Percentiles rank a stretch among this genome's conserved stretches.
Conservation (phyloP, 495 filamentous ascomycete species). For the Staphylotrichum longicolle region DNA sequence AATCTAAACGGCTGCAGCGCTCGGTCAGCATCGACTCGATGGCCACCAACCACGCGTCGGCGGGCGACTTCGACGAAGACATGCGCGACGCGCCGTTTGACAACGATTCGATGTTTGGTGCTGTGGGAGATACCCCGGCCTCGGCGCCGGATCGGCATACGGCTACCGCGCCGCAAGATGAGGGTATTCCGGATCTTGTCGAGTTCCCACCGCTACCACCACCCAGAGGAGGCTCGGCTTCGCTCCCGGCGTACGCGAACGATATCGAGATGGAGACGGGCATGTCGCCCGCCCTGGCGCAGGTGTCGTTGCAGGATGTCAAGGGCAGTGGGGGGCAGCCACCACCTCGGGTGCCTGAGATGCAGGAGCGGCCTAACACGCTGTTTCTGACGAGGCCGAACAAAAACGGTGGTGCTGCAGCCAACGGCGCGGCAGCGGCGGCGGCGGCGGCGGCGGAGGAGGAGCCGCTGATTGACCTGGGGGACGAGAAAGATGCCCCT, state of each 20-base stretch:
- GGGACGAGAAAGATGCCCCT: background rate
- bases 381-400: conserved; percentile 12
- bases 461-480: conserved; percentile 1
- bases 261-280: conserved; percentile 14
- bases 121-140: too few species aligned
- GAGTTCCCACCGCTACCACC: background rate
- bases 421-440: background rate
- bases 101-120: conserved; percentile 1
- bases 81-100: conserved; percentile 26
- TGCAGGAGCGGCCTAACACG: conserved; percentile 37
- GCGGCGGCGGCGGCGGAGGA: background rate
- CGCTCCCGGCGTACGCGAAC: conserved; percentile 10
- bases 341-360: conserved; percentile 33
- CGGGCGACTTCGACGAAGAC: conserved; percentile 31
- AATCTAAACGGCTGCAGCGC: conserved; percentile 29
- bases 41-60: conserved; percentile 38
- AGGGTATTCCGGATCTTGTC: conserved; percentile 1
- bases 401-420: background rate
- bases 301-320: conserved; percentile 23
- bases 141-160: background rate
- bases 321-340: conserved; percentile 1
- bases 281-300: conserved; percentile 8
- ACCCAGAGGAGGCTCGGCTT: too few species aligned
- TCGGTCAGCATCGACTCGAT: conserved; percentile 37
- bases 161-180: background rate